Conservation (phyloP, 2,329 filamentous ascomycete species). For the Exserohilum turcica region DNA sequence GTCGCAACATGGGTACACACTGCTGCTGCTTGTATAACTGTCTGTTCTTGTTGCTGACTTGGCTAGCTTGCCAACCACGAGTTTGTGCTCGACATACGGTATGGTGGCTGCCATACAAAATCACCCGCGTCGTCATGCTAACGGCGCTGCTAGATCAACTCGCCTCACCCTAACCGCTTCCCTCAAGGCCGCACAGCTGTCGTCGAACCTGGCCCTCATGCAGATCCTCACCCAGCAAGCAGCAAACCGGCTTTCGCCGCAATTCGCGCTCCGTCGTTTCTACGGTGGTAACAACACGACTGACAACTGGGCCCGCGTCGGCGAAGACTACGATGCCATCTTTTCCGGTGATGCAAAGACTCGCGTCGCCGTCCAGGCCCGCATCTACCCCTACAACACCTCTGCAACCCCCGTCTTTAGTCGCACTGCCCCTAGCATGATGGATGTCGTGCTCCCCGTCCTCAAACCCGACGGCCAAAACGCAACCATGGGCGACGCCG, state of each 20-base stretch:
- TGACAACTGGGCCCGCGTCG: constrained; percentile 65
- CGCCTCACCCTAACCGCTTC: constrained; percentile 79
- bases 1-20: constrained; percentile 68
- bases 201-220: constrained; percentile 78
- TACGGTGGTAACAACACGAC: constrained; percentile 59
- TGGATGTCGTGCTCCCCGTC: constrained; percentile 67
- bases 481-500: constrained; percentile 65
- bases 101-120: constrained; percentile 10
- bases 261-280: constrained; percentile 58
- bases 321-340: constrained; percentile 71
- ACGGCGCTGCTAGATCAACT: constrained; percentile 50
- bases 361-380: constrained; percentile 68
- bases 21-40: background rate
- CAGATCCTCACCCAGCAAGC: constrained; percentile 76
- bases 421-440: constrained; percentile 55
- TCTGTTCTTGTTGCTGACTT: constrained; percentile 10
- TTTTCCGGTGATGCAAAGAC: constrained; percentile 62
- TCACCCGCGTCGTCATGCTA: background rate
- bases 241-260: constrained; percentile 64
- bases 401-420: constrained; percentile 54
- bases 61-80: constrained; percentile 62
- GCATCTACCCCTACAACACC: constrained; percentile 72
- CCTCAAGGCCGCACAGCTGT: constrained; percentile 81
- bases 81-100: constrained; percentile 64
- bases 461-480: constrained; percentile 60